Evolutionary conservation across 768 basidiomycete genomes (phyloP), one percentile per base, ranked within the genome.

Genomic region (Leccinum disarticulatum): DNA sequence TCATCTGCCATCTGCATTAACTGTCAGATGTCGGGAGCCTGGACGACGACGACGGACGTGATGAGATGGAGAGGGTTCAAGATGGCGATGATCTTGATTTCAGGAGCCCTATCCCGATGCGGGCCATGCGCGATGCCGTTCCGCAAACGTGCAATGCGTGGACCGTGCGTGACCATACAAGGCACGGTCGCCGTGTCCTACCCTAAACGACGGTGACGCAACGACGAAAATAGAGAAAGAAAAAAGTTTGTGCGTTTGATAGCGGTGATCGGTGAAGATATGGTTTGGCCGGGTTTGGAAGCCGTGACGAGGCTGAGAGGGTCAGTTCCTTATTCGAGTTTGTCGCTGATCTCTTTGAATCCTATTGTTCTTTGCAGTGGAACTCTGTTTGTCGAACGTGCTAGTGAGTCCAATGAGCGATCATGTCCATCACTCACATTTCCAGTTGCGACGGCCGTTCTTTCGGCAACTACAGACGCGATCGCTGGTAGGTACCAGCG

Each of bases 401-500:
- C 19, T 19, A 15, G 48, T 27, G 14, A 27, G 50, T 25, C n/a
- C 22, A 33, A 54, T 11, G 56, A 54, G 7, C 48, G 27, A 27
- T 59, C 9, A 50, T 63, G 28, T 46, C 25, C 33, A 52, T 57
- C 57, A 28, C 8, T 33, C 36, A 54, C 53, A 27, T 28, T 46
- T 49, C 6, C n/a, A 33, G 52, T n/a, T n/a, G 35, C 11, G 6
- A 46, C 5, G 43, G n/a, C 10, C n/a, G 19, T 46, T 46, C 43
- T 54, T 35, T 61, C 60, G 55, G 67, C 54, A 59, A 61, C 56
- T 30, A 66, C 55, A 55, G 43, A 46, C 43, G 63, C 56, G 67
- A 69, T 67, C 67, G 51, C 7, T 33, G 48, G 52, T 38, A 54
- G 55, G 27, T n/a, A n/a, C n/a, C n/a, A n/a, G n/a, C n/a, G 19